phyloP scores from a whole-genome alignment of 768 basidiomycete species.

The Hypholoma sublateritium region DNA sequence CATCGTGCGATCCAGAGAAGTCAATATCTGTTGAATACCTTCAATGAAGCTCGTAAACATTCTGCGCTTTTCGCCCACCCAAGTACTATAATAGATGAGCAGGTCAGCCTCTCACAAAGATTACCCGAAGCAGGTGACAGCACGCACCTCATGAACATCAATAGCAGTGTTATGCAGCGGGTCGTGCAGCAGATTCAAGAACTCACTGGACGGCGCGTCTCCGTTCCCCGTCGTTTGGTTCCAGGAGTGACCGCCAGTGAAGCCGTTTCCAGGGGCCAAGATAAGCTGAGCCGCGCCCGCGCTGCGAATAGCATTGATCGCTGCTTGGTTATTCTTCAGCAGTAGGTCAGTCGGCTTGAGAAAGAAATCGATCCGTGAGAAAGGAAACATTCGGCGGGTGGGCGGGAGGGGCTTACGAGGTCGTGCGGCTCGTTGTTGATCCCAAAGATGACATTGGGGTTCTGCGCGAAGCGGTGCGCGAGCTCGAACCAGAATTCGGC shows the following conservation, averaged over 20 bases:
- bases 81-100: constrained; percentile 6
- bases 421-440: constrained; percentile 49
- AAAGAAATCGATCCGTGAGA: background rate
- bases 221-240: constrained; percentile 34
- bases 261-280: constrained; percentile 46
- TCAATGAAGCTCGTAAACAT: background rate
- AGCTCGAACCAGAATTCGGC: constrained; percentile 42
- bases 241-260: constrained; percentile 46
- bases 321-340: constrained; percentile 43
- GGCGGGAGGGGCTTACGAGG: constrained; percentile 29
- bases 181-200: constrained; percentile 39
- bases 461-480: constrained; percentile 36
- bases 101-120: background rate
- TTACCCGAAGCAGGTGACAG: background rate
- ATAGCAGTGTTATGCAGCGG: constrained; percentile 43
- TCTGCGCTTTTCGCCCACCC: background rate
- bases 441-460: constrained; percentile 45
- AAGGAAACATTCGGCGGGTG: background rate
- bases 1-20: constrained; percentile 41
- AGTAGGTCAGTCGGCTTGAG: constrained; percentile 38
- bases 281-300: constrained; percentile 42
- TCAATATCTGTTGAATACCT: constrained; percentile 31
- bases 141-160: constrained; percentile 42
- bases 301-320: constrained; percentile 41
- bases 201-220: constrained; percentile 40